A percentile compares a stretch with the other conserved stretches of the same genome.
These are phyloP conservation scores for Ophiosphaerella narmari DNA, from an alignment of 2,329 filamentous ascomycete species.

Conservation along the genomic window DNA sequence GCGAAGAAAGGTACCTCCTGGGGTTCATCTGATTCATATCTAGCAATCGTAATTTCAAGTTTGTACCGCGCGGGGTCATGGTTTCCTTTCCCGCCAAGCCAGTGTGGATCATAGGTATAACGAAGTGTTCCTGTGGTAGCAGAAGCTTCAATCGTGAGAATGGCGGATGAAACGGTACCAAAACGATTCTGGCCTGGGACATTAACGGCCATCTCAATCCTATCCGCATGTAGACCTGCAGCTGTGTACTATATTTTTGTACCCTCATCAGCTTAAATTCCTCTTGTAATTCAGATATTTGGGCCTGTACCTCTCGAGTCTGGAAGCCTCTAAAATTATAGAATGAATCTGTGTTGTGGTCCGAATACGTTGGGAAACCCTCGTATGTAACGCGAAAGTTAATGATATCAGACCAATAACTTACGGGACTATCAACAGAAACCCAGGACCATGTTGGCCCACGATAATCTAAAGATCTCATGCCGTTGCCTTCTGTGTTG, in stretches of 20 bases:
- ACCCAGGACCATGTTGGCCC: conserved; percentile 25
- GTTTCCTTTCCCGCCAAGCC: conserved; percentile 4
- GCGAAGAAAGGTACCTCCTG: conserved; percentile 12
- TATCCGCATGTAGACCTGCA: not conserved
- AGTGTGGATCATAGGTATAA: conserved; percentile 12
- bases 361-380: conserved; percentile 1
- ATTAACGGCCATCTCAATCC: conserved; percentile 5
- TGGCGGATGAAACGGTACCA: conserved; percentile 12
- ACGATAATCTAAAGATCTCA: conserved; percentile 3
- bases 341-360: not conserved
- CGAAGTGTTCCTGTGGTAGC: conserved; percentile 7
- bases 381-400: conserved; percentile 9
- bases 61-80: conserved; percentile 10
- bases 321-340: not conserved
- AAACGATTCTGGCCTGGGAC: conserved; percentile 17
- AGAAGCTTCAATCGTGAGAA: conserved; percentile 14
- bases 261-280: not conserved
- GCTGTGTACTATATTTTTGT: not conserved
- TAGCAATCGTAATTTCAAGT: not conserved
- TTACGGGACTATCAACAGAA: conserved; percentile 10
- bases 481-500: not conserved
- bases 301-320: too few species aligned
- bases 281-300: too few species aligned
- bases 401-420: conserved; percentile 17
- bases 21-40: not conserved